Evolutionary conservation across 2,329 filamentous ascomycete genomes (phyloP).

Genomic region (Hirsutella minnesotensis): DNA sequence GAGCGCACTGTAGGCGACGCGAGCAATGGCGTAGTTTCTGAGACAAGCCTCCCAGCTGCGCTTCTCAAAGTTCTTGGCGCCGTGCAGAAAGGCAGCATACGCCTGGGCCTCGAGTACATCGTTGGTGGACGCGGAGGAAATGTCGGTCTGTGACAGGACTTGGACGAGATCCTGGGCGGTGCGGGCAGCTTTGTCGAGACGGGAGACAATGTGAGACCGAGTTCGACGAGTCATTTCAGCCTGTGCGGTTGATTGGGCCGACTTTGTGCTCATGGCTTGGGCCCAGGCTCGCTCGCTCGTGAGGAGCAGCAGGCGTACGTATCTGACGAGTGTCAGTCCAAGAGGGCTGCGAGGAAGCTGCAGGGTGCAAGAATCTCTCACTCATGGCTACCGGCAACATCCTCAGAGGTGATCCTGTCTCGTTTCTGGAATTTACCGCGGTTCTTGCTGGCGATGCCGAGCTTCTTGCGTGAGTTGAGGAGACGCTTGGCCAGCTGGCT

Average conservation of each 20-base stretch:
- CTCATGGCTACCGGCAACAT: constrained; percentile 66
- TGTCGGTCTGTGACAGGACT: constrained; percentile 48
- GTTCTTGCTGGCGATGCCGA: constrained; percentile 73
- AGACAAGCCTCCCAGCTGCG: constrained; percentile 75
- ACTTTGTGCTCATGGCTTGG: constrained; percentile 89
- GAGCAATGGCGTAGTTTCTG: constrained; percentile 60
- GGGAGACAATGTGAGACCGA: constrained; percentile 79
- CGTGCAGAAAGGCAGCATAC: constrained; percentile 66
- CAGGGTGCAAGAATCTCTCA: constrained; percentile 30
- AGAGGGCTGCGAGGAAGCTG: background rate
- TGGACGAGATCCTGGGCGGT: constrained; percentile 57
- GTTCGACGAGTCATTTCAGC: constrained; percentile 70
- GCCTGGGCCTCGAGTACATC: constrained; percentile 79
- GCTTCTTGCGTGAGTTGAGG: constrained; percentile 71
- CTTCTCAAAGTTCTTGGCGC: constrained; percentile 75
- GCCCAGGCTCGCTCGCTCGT: constrained; percentile 89
- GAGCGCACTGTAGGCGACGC: constrained; percentile 74
- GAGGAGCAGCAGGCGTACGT: constrained; percentile 67
- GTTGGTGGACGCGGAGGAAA: constrained; percentile 52
- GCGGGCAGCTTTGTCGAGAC: constrained; percentile 67
- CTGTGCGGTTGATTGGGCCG: constrained; percentile 64
- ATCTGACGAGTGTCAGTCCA: constrained; percentile 34
- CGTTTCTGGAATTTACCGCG: constrained; percentile 75
- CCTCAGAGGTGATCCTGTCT: constrained; percentile 56
- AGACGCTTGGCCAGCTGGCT: constrained; percentile 68